phyloP scores from a whole-genome alignment of 2,329 filamentous ascomycete species.

The Beauveria sp. region DNA sequence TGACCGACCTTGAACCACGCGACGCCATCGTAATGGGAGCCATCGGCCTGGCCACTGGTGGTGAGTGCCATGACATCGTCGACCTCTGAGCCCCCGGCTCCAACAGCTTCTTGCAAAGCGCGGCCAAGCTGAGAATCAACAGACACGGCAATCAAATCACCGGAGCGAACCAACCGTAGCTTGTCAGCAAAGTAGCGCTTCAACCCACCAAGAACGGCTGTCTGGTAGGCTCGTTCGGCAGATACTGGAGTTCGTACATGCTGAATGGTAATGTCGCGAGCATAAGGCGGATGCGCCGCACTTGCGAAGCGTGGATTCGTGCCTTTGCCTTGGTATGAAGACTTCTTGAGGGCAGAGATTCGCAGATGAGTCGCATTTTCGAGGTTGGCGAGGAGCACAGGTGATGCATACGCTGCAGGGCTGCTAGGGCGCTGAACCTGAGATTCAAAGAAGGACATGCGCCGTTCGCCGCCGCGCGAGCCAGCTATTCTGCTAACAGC shows the following conservation, averaged over 20 bases:
- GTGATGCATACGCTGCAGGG: conserved; percentile 68
- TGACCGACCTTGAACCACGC: conserved; percentile 92
- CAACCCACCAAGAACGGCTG: conserved; percentile 75
- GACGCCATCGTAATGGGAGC: conserved; percentile 48
- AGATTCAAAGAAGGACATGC: conserved; percentile 58
- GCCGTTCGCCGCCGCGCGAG: conserved; percentile 43
- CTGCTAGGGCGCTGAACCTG: conserved; percentile 55
- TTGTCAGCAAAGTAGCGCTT: conserved; percentile 84
- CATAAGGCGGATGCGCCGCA: conserved; percentile 50
- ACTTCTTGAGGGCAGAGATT: conserved; percentile 60
- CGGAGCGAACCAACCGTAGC: conserved; percentile 73
- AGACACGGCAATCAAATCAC: conserved; percentile 81
- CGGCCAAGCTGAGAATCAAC: conserved; percentile 81
- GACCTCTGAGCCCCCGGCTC: conserved; percentile 54
- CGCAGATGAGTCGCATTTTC: conserved; percentile 71
- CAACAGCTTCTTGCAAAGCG: conserved; percentile 65
- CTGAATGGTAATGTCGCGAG: conserved; percentile 73
- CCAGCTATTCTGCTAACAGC: conserved; percentile 54
- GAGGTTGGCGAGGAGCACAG: conserved; percentile 79
- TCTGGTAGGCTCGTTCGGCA: conserved; percentile 77
- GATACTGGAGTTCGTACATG: conserved; percentile 86
- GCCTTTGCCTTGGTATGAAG: conserved; percentile 40
- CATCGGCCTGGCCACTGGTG: conserved; percentile 25
- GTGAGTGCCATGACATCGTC: conserved; percentile 61
- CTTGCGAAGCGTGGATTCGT: conserved; percentile 49